Base-by-base conservation (phyloP, 2,329 filamentous ascomycete genomes). In the Zalaria sp. region DNA sequence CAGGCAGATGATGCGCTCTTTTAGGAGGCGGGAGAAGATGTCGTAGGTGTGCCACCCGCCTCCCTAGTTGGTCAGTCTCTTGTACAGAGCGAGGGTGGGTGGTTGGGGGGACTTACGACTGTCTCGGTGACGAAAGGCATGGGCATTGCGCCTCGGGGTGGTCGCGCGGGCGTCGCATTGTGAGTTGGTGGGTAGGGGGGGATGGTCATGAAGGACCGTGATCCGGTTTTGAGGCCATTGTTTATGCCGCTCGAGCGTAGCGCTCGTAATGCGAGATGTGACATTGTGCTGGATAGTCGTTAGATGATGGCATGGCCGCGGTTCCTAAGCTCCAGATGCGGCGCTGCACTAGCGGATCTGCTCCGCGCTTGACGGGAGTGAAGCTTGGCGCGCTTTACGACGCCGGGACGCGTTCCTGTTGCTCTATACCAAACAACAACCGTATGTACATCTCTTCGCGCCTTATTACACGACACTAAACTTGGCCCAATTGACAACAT, bases 1-100 rank as follows among this genome's bases (percentile, higher is more conserved):
- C 31, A 96, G 74, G 58, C 84, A 94, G 56, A 98, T 74, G 55
- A 96, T 96, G 48, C 89, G 84, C 70, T 96, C 89, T 53, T 67
- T 64, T n/a, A 69, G 59, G 7, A 67, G 60, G 39, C 65, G 62
- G 27, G 60, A 67, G 58, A 61, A 68, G 44, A 63, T 68, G 48
- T 66, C 68, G 38, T 47, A 68, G 40, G 67, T 70, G 55, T 69
- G 67, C 63, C 62, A 71, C 48, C 65, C 65, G 49, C 68, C 67
- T 53, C 63, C 65, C 64, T 68, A 50, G 32, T 38, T 39, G 48
- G 53, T 65, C 51, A 65, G 60, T 47, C 28, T 35, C 26, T 39
- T 38, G 38, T 40, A 35, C 31, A 25, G 3, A 18, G n/a, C 7
- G 28, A 18, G 35, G 25, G 25, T 25, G 6, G 7, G 5, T 7